A percentile compares a stretch with the other conserved stretches of the same genome.
Conservation (phyloP, 495 filamentous ascomycete species). For the Lineolata rhizophorae region DNA sequence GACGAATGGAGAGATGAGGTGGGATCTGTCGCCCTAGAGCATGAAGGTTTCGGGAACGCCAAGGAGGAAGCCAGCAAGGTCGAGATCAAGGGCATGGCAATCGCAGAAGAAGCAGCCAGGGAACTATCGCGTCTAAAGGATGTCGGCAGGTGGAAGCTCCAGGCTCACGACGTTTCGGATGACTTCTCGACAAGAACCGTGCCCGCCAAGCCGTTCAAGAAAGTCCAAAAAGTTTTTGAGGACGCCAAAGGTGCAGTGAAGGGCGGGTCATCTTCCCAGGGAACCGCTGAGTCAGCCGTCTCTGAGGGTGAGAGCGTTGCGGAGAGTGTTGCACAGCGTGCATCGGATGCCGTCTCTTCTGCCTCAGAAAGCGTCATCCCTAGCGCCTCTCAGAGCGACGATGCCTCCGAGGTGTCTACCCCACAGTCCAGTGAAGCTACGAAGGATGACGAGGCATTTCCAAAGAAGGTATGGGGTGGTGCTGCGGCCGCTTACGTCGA, state of each 20-base stretch:
- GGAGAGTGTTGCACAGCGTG: constrained; percentile 1
- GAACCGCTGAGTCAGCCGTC: constrained; percentile 1
- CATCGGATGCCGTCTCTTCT: too few species aligned
- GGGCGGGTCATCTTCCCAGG: constrained; percentile 2
- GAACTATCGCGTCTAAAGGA: constrained; percentile 71
- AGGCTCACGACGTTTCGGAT: constrained; percentile 47
- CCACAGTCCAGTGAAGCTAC: constrained; percentile 2
- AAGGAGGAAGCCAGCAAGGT: constrained; percentile 44
- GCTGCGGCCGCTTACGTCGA: constrained; percentile 30
- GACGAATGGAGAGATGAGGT: constrained; percentile 73
- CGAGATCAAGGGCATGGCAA: constrained; percentile 53
- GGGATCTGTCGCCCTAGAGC: constrained; percentile 42
- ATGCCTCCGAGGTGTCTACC: too few species aligned
- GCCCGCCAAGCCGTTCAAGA: constrained; percentile 21
- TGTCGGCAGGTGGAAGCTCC: constrained; percentile 68
- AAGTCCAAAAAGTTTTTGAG: constrained; percentile 23
- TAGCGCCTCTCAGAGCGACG: too few species aligned
- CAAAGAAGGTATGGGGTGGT: constrained; percentile 28
- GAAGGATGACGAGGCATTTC: constrained; percentile 9
- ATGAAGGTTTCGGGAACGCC: constrained; percentile 49
- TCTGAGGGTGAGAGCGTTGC: not conserved
- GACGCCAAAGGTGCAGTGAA: constrained; percentile 7
- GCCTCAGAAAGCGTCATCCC: too few species aligned
- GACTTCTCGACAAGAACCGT: constrained; percentile 44
- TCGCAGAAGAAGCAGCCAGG: constrained; percentile 59